These are phyloP conservation scores for Xylaria longipes DNA, from an alignment of 495 filamentous ascomycete genomes.

Conservation along the genomic window DNA sequence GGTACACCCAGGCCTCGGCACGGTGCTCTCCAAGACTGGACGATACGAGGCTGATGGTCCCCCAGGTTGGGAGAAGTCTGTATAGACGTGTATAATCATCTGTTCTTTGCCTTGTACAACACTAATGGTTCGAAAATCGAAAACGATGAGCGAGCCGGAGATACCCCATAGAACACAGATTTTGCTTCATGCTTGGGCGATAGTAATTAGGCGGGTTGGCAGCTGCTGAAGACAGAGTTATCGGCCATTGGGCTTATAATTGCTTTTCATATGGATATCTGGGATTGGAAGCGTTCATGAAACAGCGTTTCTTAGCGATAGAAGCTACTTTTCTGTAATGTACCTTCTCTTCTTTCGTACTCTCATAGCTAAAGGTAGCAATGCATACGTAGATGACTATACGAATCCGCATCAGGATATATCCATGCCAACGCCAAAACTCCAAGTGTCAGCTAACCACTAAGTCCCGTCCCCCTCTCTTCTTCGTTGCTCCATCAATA, in stretches of 20 bases:
- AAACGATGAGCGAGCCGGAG: slow-evolving; percentile 13
- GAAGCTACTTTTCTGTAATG: background rate
- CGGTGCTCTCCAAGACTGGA: slow-evolving; percentile 74
- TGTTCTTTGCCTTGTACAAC: background rate
- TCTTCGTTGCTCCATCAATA: background rate
- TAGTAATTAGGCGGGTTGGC: background rate
- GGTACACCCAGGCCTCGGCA: slow-evolving; percentile 84
- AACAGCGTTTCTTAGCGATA: slow-evolving; percentile 9
- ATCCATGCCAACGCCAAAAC: slow-evolving; percentile 30
- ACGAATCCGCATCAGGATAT: slow-evolving; percentile 27
- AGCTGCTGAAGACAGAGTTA: background rate
- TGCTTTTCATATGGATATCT: background rate
- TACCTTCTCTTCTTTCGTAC: background rate
- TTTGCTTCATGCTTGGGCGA: background rate
- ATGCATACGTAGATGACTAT: slow-evolving; percentile 22
- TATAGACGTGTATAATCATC: background rate
- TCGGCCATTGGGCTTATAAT: background rate
- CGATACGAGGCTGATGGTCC: slow-evolving; percentile 76
- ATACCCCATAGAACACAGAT: slow-evolving; percentile 25
- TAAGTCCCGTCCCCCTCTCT: background rate
- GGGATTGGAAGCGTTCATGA: slow-evolving; percentile 13
- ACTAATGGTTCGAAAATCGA: background rate
- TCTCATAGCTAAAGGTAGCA: slow-evolving; percentile 18
- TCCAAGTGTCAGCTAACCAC: slow-evolving; percentile 13
- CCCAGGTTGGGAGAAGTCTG: slow-evolving; percentile 51